Evolutionary conservation across 1,284 basidiomycete species (phyloP), one percentile per base, ranked within the genome.

Genomic region (Cystobasidium slooffiae): DNA sequence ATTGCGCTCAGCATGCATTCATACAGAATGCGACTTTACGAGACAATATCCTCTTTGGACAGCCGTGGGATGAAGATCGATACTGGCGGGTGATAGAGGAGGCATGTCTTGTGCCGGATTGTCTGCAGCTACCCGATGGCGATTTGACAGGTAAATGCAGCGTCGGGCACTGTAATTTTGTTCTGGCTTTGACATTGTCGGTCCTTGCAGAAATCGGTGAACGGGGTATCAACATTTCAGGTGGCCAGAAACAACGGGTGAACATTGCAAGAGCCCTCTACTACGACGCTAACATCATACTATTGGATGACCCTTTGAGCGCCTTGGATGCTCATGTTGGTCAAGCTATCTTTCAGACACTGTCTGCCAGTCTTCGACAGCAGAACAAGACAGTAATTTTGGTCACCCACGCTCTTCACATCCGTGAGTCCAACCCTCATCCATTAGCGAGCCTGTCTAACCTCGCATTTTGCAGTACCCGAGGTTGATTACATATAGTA

Each of bases 291-390:
- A 91, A 93, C 70, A 90, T 96, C 75, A 89, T 93, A 78, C 89
- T 94, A 44, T 89, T 93, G 75, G 92, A 94, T 79, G 92, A 94
- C 79, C 91, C 91, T 6, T 76, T 81, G 10, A 79, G 77, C 7
- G 90, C 90, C 37, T 85, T 93, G 37, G 92, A 92, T 80, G 92
- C 93, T 3, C 92, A 94, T 78, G 93, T 96, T 56, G 93, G 92
- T 49, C 92, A 91, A 81, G 85, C 88, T 6, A 88, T 96, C 37
- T 94, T 96, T 84, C 88, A 90, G 78, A 89, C 94, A 77, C 91
- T 93, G 24, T 86, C 95, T 75, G 87, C 88, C 77, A 86, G 84
- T 7, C 84, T 90, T n/a, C 84, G 85, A 7, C 44, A 37, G 37
- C 14, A 47, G 22, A 87, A 86, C 75, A 92, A 92, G 82, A 94